A percentile compares a stretch with the other conserved stretches of the same genome.
These are phyloP conservation scores for Zhuliangozyma parablackwelliae DNA, from an alignment of 1,139 yeast genomes.

Conservation along the genomic window DNA sequence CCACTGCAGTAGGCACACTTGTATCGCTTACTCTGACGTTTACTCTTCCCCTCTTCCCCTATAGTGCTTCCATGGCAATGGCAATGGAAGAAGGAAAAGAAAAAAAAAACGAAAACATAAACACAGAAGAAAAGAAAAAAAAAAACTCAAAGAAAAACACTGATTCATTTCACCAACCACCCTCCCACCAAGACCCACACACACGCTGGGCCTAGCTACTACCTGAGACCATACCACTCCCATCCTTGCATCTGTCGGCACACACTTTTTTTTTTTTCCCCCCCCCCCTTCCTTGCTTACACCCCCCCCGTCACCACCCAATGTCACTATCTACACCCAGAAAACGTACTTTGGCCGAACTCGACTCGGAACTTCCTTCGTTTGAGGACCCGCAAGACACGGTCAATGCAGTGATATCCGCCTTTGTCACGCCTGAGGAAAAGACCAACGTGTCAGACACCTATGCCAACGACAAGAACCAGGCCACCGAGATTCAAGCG, in stretches of 20 bases:
- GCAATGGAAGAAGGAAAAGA: too few relatives aligned
- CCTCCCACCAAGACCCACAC: too few relatives aligned
- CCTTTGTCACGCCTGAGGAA: conserved; percentile 46
- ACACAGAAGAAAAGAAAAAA: too few relatives aligned
- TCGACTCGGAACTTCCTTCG: conserved; percentile 13
- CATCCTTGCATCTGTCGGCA: background rate
- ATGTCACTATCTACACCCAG: conserved; percentile 20
- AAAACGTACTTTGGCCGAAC: conserved; percentile 24
- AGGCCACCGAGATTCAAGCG: conserved; percentile 87
- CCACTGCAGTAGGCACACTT: too few relatives aligned
- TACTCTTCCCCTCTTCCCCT: too few relatives aligned
- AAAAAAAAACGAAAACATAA: too few relatives aligned
- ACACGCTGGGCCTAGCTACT: too few relatives aligned
- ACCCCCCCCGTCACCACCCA: background rate
- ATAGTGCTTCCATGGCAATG: too few relatives aligned
- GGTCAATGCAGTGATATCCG: conserved; percentile 49
- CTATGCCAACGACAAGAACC: conserved; percentile 64
- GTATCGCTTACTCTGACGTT: too few relatives aligned
- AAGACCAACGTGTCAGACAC: conserved; percentile 45
- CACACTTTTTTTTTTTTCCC: background rate
- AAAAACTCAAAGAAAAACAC: too few relatives aligned
- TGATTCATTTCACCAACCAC: too few relatives aligned
- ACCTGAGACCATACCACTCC: background rate
- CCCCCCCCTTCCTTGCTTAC: background rate
- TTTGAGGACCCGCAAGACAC: conserved; percentile 51